These are phyloP conservation scores for Epichloe amarillans DNA, from an alignment of 2,329 filamentous ascomycete genomes.

Conservation along the genomic window DNA sequence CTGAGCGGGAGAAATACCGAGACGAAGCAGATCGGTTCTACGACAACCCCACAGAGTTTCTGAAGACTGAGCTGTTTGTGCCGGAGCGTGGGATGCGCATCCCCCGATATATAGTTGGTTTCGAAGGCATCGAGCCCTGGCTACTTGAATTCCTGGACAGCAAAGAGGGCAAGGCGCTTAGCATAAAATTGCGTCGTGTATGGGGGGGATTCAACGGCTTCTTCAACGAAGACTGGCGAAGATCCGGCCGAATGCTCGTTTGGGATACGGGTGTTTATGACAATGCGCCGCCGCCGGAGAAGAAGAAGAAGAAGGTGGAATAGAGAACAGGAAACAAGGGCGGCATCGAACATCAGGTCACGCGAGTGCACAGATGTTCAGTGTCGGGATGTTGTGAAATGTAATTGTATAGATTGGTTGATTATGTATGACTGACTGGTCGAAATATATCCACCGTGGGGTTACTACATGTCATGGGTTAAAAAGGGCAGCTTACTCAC, in stretches of 20 bases:
- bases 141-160: conserved; percentile 32
- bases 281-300: not conserved
- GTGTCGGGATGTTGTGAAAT: not conserved
- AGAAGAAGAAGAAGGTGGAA: no score
- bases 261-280: conserved; percentile 37
- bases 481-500: not conserved
- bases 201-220: conserved; percentile 50
- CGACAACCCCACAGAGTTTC: conserved; percentile 43
- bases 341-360: no score
- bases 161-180: conserved; percentile 25
- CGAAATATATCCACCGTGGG: no score
- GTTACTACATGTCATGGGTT: no score
- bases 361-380: no score
- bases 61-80: conserved; percentile 38
- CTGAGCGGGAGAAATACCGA: conserved; percentile 54
- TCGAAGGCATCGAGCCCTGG: conserved; percentile 40
- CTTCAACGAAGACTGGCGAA: conserved; percentile 48
- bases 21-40: conserved; percentile 94
- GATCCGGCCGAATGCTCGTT: conserved; percentile 42
- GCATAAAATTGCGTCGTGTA: conserved; percentile 30
- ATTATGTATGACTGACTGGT: not conserved
- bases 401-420: not conserved
- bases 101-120: conserved; percentile 47
- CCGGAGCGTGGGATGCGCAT: conserved; percentile 13
- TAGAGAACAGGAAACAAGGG: no score